Evolutionary conservation across 2,329 filamentous ascomycete genomes (phyloP), one percentile per base, ranked within the genome.

Genomic region (Cadophora sp.): DNA sequence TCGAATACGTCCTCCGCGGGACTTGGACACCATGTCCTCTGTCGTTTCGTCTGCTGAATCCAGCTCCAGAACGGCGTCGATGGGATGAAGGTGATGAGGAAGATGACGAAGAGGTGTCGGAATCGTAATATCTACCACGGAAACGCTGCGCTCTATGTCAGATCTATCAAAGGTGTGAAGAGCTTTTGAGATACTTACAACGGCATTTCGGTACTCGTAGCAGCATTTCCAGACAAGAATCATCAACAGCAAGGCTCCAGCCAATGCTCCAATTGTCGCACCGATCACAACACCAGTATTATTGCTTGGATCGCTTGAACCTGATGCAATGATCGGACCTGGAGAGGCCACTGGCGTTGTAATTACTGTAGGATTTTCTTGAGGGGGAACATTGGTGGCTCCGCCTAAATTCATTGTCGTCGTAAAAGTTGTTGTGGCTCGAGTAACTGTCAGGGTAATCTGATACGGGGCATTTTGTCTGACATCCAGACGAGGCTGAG

Each of bases 221-320:
- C 63, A 65, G 39, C 56, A 65, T 60, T 65, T 65, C 63, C 63
- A 65, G 4, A 60, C 18, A 14, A 65, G 14, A 1, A 56, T 43
- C 20, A 81, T 75, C 0, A 78, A 72, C 3, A 77, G 55, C n/a
- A 81, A 68, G 33, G 72, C 64, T 41, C 74, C 76, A 43, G 79
- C 61, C 30, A 76, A 66, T 50, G 70, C 64, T 41, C 73, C 73
- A 1, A 76, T 72, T 50, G 73, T 70, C 3, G 70, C 68, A 18
- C 63, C 67, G 18, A 63, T 55, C 22, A 68, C 51, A 24, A 61
- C 60, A 11, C 65, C 69, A 20, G 33, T 68, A 22, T 51, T 66
- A 13, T 65, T 64, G 9, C 62, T 56, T 13, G 47, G 41, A 45
- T 60, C 61, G 27, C 48, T 48, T 24, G 59, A 62, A 58, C 60